A percentile compares a stretch with the other conserved stretches of the same genome.
These are phyloP conservation scores for Malus sylvestris DNA, from an alignment of 306 rosid genomes.

Conservation along the genomic window DNA sequence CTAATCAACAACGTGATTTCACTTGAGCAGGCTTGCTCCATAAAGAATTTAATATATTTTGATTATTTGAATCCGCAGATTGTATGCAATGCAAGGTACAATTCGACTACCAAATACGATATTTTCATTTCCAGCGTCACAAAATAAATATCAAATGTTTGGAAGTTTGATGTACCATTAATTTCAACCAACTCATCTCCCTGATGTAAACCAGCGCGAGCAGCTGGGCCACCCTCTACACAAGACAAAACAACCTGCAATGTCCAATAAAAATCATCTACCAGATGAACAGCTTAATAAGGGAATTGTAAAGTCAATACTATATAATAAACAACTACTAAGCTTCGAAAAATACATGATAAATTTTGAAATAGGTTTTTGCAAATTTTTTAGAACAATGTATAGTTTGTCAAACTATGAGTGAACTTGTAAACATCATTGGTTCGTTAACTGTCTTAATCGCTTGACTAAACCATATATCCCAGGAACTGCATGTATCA, in stretches of 20 bases:
- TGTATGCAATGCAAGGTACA: neutral
- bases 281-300: neutral
- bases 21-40: neutral
- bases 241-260: slow-evolving; percentile 81
- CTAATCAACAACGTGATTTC: neutral
- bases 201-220: slow-evolving; percentile 87
- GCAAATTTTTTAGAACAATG: neutral
- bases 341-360: neutral
- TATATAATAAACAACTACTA: neutral
- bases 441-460: neutral
- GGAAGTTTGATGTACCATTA: slow-evolving; percentile 43
- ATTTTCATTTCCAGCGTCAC: neutral
- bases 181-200: slow-evolving; percentile 95
- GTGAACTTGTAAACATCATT: neutral
- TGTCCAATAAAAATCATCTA: slow-evolving; percentile 1
- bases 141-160: slow-evolving; percentile 5
- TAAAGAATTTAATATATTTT: neutral
- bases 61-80: neutral
- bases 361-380: neutral
- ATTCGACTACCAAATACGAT: neutral
- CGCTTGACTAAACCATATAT: neutral
- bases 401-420: neutral
- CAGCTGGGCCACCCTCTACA: slow-evolving; percentile 85
- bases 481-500: neutral
- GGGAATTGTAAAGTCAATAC: neutral